Evolutionary conservation across 768 basidiomycete genomes (phyloP).

Genomic region (Pisolithus orientalis): DNA sequence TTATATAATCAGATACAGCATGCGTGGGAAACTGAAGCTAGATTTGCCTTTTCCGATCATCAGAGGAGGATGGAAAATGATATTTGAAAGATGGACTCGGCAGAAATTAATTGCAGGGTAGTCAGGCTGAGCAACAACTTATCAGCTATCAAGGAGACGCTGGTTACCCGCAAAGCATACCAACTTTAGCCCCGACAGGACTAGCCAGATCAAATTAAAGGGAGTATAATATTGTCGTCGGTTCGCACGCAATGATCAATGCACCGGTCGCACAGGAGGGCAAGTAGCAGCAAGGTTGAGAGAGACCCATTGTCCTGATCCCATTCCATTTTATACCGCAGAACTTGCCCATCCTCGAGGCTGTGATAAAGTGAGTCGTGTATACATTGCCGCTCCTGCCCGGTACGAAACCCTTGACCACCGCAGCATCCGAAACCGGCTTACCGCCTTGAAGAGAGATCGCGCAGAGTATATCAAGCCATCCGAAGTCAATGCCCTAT

Average conservation of each 20-base stretch:
- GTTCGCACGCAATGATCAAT: slow-evolving; percentile 39
- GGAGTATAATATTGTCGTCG: neutral
- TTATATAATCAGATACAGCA: slow-evolving; percentile 17
- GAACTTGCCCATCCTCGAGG: slow-evolving; percentile 94
- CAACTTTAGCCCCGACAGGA: too few relatives aligned
- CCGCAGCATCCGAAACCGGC: slow-evolving; percentile 83
- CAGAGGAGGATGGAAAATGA: slow-evolving; percentile 2
- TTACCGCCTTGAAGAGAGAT: slow-evolving; percentile 92
- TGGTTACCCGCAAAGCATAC: neutral
- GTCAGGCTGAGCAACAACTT: too few relatives aligned
- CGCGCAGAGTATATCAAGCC: slow-evolving; percentile 89
- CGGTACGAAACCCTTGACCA: slow-evolving; percentile 20
- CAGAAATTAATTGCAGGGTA: neutral
- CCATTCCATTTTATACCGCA: slow-evolving; percentile 30
- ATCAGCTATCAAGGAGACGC: neutral
- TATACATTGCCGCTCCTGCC: slow-evolving; percentile 8
- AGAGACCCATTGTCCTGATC: slow-evolving; percentile 8
- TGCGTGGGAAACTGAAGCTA: slow-evolving; percentile 28
- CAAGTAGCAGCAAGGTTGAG: slow-evolving; percentile 27
- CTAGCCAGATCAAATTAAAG: neutral
- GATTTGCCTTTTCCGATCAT: slow-evolving; percentile 31
- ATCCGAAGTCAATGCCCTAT: slow-evolving; percentile 88
- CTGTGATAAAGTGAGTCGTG: slow-evolving; percentile 72
- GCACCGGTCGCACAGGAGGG: slow-evolving; percentile 78
- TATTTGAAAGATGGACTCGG: neutral